Conservation (phyloP, 106 monocot species). For the Posidonia australis region DNA sequence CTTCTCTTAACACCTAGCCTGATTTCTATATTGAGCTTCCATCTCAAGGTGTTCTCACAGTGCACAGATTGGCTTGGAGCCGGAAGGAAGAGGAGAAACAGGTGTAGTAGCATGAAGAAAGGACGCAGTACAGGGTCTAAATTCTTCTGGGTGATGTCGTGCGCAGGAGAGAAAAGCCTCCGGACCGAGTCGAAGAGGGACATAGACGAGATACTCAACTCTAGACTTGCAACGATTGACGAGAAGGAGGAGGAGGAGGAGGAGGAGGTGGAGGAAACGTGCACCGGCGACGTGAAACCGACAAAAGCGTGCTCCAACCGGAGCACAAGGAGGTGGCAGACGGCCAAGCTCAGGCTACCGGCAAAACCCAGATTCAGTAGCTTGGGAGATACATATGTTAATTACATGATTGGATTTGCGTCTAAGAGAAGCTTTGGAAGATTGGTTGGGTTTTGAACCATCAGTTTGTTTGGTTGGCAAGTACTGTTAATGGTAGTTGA, state of each 20-base stretch:
- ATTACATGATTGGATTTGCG: not conserved
- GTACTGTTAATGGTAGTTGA: no score
- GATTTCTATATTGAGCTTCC: no score
- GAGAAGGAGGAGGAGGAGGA: constrained; percentile 1
- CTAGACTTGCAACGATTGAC: not conserved
- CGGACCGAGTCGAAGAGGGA: not conserved
- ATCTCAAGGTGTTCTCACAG: no score
- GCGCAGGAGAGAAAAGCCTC: not conserved
- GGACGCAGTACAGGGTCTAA: constrained; percentile 3
- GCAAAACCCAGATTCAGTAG: not conserved
- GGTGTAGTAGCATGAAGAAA: not conserved
- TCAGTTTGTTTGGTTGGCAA: no score
- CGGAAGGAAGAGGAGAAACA: not conserved
- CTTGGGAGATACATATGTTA: not conserved
- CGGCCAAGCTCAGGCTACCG: not conserved
- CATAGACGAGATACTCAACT: not conserved
- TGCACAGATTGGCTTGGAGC: no score
- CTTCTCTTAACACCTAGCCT: no score
- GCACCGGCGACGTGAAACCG: not conserved
- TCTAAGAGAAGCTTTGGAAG: not conserved
- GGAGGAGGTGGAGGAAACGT: not conserved
- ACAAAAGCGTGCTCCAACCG: not conserved
- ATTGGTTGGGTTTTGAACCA: not conserved
- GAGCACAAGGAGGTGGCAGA: not conserved
- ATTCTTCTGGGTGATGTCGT: not conserved